Conservation (phyloP, 1,284 basidiomycete genomes). For the Microbotryum silenes-acaulis region DNA sequence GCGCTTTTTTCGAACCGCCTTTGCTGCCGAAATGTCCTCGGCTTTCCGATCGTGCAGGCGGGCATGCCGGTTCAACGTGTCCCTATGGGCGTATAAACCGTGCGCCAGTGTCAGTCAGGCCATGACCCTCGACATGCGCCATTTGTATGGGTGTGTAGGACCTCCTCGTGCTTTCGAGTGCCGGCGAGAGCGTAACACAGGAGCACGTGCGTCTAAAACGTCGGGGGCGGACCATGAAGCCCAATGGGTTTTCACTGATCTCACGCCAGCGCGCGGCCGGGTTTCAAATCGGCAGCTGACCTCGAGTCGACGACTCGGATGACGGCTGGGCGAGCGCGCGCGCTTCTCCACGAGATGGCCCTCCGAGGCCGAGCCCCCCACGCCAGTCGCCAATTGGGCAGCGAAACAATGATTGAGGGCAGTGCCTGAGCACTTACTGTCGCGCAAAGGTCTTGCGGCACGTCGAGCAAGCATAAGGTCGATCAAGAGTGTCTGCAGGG, state of each 20-base stretch:
- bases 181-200: too few species aligned
- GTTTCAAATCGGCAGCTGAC: background rate
- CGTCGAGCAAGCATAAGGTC: constrained; percentile 20
- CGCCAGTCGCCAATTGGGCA: too few species aligned
- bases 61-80: constrained; percentile 29
- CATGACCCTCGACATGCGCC: background rate
- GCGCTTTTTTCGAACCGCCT: constrained; percentile 16
- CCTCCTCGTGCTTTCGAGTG: background rate
- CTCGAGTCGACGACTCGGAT: too few species aligned
- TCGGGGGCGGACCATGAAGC: too few species aligned
- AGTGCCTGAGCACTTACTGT: constrained; percentile 16
- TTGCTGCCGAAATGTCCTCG: constrained; percentile 16
- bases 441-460: constrained; percentile 31
- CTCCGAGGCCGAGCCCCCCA: too few species aligned
- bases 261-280: background rate
- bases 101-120: background rate
- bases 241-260: too few species aligned
- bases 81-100: constrained; percentile 8
- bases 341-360: too few species aligned
- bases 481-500: constrained; percentile 22
- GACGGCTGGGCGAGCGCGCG: too few species aligned
- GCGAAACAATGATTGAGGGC: too few species aligned
- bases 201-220: too few species aligned
- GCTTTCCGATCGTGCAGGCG: constrained; percentile 25
- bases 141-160: background rate